Evolutionary conservation across 192 early-diverging fungal genomes (phyloP).

Genomic region (Rhizophagus clarus): DNA sequence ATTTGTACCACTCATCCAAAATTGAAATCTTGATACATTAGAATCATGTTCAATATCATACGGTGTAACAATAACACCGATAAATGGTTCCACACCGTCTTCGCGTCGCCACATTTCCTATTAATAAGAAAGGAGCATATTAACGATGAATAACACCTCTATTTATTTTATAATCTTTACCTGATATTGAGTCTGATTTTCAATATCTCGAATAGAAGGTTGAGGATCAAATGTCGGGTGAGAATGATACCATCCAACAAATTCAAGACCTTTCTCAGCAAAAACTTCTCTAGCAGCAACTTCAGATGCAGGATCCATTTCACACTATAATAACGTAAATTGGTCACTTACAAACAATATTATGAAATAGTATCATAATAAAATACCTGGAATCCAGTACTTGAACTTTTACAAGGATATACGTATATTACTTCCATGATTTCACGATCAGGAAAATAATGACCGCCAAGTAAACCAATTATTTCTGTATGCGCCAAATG

Average conservation of each 20-base stretch:
- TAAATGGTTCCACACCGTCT: slow-evolving; percentile 80
- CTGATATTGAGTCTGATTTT: slow-evolving; percentile 89
- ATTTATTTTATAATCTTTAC: slow-evolving; percentile 36
- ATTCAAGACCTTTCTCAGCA: slow-evolving; percentile 54
- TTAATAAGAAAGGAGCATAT: slow-evolving; percentile 24
- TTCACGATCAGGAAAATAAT: slow-evolving; percentile 51
- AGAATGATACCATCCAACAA: slow-evolving; percentile 97
- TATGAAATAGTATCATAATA: not conserved
- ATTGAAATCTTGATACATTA: slow-evolving; percentile 60
- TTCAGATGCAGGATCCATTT: slow-evolving; percentile 91
- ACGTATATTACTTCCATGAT: slow-evolving; percentile 63
- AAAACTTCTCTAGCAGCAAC: slow-evolving; percentile 81
- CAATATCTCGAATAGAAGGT: slow-evolving; percentile 88
- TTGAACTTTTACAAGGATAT: slow-evolving; percentile 81
- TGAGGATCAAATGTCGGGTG: slow-evolving; percentile 92
- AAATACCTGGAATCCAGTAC: slow-evolving; percentile 71
- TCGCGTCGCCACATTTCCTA: slow-evolving; percentile 65
- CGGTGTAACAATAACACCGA: slow-evolving; percentile 86
- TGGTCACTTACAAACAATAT: not conserved
- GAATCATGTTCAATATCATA: slow-evolving; percentile 61
- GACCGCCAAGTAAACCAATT: slow-evolving; percentile 90
- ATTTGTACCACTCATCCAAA: slow-evolving; percentile 57
- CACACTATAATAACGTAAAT: slow-evolving; percentile 60
- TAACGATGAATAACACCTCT: not conserved
- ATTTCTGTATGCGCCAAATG: slow-evolving; percentile 91